Evolutionary conservation across 768 basidiomycete species (phyloP).

Genomic region (Hygrophoropsis aurantiaca): DNA sequence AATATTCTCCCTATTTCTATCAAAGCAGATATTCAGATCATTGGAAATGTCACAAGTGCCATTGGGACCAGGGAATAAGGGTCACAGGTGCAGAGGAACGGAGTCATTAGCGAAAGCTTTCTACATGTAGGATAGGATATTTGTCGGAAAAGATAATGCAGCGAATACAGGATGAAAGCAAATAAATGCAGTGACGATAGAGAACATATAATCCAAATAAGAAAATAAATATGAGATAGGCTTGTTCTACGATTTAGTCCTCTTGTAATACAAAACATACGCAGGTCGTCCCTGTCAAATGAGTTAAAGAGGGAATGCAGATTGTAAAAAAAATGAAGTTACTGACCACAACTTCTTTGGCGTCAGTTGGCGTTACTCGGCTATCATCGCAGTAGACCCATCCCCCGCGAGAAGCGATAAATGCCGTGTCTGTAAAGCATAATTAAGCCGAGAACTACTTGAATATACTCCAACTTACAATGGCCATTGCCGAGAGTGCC

Average conservation of each 20-base stretch:
- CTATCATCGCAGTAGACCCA: slow-evolving; percentile 97
- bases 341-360: slow-evolving; percentile 84
- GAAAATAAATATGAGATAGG: slow-evolving; percentile 19
- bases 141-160: slow-evolving; percentile 12
- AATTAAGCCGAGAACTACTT: not conserved
- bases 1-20: slow-evolving; percentile 78
- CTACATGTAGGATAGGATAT: slow-evolving; percentile 26
- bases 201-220: slow-evolving; percentile 25
- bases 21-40: slow-evolving; percentile 31
- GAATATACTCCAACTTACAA: slow-evolving; percentile 56
- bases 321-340: slow-evolving; percentile 18
- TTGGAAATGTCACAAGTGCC: slow-evolving; percentile 47
- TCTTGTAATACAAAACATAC: slow-evolving; percentile 82
- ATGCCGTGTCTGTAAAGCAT: slow-evolving; percentile 76
- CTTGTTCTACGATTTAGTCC: slow-evolving; percentile 34
- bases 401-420: slow-evolving; percentile 78
- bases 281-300: slow-evolving; percentile 57
- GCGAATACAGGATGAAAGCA: slow-evolving; percentile 17
- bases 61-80: slow-evolving; percentile 22
- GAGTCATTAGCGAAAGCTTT: slow-evolving; percentile 2
- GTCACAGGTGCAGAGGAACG: slow-evolving; percentile 6
- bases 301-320: slow-evolving; percentile 20
- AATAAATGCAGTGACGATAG: slow-evolving; percentile 15
- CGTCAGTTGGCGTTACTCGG: slow-evolving; percentile 69
- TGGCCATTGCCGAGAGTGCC: slow-evolving; percentile 94